These are phyloP conservation scores for Colletotrichum sp. DNA, from an alignment of 2,329 filamentous ascomycete genomes.

Conservation along the genomic window DNA sequence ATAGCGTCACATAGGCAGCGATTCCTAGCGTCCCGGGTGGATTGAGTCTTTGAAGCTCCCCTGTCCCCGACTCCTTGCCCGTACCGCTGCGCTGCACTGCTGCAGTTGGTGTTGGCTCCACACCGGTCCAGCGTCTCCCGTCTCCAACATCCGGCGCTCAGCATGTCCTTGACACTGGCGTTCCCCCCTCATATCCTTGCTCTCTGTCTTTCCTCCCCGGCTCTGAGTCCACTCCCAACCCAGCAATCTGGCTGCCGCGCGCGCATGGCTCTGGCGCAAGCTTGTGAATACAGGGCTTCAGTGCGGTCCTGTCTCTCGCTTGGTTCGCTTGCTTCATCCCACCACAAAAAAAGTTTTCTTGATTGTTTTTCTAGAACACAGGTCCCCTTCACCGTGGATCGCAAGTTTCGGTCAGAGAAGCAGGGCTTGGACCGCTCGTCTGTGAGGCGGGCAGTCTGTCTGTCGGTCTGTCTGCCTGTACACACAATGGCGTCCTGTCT, in stretches of 20 bases:
- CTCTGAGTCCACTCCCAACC: not conserved
- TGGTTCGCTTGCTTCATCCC: conserved; percentile 9
- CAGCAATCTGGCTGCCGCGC: conserved; percentile 5
- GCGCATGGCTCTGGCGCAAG: not conserved
- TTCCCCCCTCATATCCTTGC: not conserved
- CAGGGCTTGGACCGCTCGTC: not conserved
- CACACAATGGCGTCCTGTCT: not conserved
- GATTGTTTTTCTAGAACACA: not conserved
- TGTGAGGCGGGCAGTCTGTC: not conserved
- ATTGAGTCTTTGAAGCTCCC: not conserved
- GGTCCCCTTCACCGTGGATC: not conserved
- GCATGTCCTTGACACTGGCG: not conserved
- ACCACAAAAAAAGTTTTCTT: conserved; percentile 4
- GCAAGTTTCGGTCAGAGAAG: not conserved
- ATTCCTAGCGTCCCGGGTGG: conserved; percentile 22
- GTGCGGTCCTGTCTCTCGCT: conserved; percentile 8
- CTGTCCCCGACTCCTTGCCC: not conserved
- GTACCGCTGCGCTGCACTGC: not conserved
- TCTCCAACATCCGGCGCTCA: conserved; percentile 5
- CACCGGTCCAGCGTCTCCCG: conserved; percentile 5
- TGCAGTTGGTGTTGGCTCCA: conserved; percentile 5
- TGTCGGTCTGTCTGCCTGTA: not conserved
- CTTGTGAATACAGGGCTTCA: conserved; percentile 17
- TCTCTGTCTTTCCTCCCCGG: conserved; percentile 2
- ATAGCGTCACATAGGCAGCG: conserved; percentile 21